Evolutionary conservation across 495 filamentous ascomycete genomes (phyloP).

Genomic region (Daldinia childiae): DNA sequence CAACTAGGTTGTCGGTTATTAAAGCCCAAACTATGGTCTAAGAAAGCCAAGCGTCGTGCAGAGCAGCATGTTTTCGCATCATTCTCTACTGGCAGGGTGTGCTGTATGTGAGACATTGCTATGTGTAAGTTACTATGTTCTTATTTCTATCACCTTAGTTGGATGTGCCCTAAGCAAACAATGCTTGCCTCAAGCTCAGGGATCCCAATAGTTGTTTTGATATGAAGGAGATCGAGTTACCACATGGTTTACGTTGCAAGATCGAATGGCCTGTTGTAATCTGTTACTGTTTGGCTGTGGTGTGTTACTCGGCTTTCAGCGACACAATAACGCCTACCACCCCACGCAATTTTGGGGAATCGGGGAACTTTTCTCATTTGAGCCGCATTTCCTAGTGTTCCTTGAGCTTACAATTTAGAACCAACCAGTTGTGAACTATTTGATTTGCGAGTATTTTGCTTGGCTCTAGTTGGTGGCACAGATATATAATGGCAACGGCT

Average conservation of each 20-base stretch:
- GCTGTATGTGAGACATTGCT: not conserved
- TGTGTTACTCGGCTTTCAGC: constrained; percentile 19
- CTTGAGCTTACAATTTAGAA: not conserved
- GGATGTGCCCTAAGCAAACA: not conserved
- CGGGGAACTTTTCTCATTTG: constrained; percentile 7
- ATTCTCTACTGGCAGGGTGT: not conserved
- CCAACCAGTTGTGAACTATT: constrained; percentile 28
- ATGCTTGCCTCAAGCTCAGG: not conserved
- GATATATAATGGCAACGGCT: constrained; percentile 11
- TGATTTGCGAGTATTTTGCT: constrained; percentile 18
- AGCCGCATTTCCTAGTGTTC: constrained; percentile 29
- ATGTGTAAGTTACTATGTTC: not conserved
- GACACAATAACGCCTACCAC: constrained; percentile 12
- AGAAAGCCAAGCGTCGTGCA: not conserved
- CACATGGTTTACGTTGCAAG: constrained; percentile 2
- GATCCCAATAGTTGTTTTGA: too few relatives aligned
- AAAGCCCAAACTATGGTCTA: not conserved
- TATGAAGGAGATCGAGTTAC: not conserved
- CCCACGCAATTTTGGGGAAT: constrained; percentile 1
- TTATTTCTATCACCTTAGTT: not conserved
- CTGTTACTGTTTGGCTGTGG: constrained; percentile 8
- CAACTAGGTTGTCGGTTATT: not conserved
- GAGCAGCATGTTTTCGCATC: not conserved
- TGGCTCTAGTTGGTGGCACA: constrained; percentile 7
- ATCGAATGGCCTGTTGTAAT: constrained; percentile 14